These are phyloP conservation scores for Spergularia bocconei DNA, from an alignment of 148 eudicot species.

Conservation along the genomic window DNA sequence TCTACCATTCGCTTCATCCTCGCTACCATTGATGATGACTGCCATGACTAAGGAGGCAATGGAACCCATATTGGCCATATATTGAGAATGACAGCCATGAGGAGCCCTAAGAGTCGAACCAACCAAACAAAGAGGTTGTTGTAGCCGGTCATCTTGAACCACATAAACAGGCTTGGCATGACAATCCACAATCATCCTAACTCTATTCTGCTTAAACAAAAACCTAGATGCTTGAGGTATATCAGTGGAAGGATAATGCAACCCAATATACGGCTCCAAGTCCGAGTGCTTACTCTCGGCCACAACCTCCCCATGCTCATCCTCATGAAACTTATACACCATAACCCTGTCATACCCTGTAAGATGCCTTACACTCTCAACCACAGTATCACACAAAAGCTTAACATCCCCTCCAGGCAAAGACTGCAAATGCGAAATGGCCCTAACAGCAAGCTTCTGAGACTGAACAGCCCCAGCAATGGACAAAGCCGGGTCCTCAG, in stretches of 20 bases:
- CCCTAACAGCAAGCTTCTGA: conserved; percentile 85
- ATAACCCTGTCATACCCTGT: conserved; percentile 97
- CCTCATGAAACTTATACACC: conserved; percentile 97
- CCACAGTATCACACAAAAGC: conserved; percentile 87
- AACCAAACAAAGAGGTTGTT: conserved; percentile 75
- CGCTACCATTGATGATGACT: conserved; percentile 71
- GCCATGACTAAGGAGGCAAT: conserved; percentile 86
- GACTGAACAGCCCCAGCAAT: conserved; percentile 97
- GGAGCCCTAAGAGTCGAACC: conserved; percentile 96
- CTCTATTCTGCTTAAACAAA: conserved; percentile 83
- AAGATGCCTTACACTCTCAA: conserved; percentile 67
- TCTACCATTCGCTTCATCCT: conserved; percentile 53
- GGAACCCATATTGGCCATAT: conserved; percentile 98
- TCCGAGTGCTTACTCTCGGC: conserved; percentile 71
- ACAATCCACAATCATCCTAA: conserved; percentile 92
- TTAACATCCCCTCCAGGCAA: conserved; percentile 84
- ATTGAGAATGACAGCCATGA: conserved; percentile 92
- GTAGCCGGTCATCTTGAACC: conserved; percentile 61
- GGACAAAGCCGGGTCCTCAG: conserved; percentile 79
- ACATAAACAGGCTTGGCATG: conserved; percentile 64
- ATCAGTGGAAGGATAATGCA: conserved; percentile 97
- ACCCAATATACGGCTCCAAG: conserved; percentile 83
- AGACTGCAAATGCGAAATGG: conserved; percentile 77
- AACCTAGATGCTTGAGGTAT: conserved; percentile 96
- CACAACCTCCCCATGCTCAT: conserved; percentile 96